Base-by-base conservation (phyloP, 352 stramenopile species). In the Thraustotheca clavata region DNA sequence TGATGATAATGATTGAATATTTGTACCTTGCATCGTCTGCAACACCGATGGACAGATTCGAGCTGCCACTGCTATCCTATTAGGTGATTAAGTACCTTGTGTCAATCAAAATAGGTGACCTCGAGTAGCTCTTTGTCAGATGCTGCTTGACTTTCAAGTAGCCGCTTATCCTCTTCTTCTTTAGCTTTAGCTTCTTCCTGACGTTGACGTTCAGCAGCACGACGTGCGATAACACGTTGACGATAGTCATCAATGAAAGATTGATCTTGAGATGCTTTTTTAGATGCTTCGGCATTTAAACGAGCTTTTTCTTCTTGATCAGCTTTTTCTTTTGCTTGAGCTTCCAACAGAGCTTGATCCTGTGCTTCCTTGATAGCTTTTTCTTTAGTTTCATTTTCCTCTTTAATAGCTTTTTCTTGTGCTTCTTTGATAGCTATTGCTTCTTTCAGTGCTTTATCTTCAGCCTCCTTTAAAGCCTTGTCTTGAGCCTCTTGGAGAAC, bases 171-270 rank as follows among this genome's bases (percentile, higher is more conserved):
- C 27, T 26, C 35, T 41, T 50, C 35, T 55, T 39, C 57, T 43
- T 54, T 34, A 5, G 35, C 27, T 31, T 55, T 52, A 18, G 57
- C 36, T 36, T 65, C 57, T 31, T 65, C n/a, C 26, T 65, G 41
- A 4, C 40, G 57, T 22, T 46, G 57, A 14, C 31, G 36, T 7
- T 41, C 34, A 29, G 52, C 57, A 18, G 57, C 57, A 18, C 57
- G 57, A 11, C 57, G 36, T 20, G 39, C 57, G 7, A 55, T 7
- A 31, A 33, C 38, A 8, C 38, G 57, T 27, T 55, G 9, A 3
- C 38, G 35, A 43, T 52, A 52, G 41, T 50, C 22, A n/a, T 50
- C 40, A 4, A 65, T 55, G 57, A 65, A 47, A 18, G 12, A 24
- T 12, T 2, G 16, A 33, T 65, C 57, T 31, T 49, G 18, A 24